Conservation (phyloP, 805 yeast genomes). For the Grigorovia yakushimaensis region DNA sequence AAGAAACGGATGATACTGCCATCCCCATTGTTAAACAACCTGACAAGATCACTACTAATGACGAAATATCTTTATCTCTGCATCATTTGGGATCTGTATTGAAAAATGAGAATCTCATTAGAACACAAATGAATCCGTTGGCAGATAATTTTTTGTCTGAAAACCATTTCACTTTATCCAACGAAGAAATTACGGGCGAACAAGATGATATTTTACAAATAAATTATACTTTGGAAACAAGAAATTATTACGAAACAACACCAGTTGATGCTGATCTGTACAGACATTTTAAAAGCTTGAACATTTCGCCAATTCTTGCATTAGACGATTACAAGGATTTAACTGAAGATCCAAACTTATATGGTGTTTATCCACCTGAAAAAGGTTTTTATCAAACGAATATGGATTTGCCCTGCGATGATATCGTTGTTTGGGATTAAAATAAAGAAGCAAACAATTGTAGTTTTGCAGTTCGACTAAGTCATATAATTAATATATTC, state of each 20-base stretch:
- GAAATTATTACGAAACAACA: not conserved
- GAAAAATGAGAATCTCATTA: not conserved
- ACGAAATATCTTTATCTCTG: conserved; percentile 3
- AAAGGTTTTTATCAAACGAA: not conserved
- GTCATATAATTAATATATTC: not conserved
- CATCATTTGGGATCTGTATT: conserved; percentile 5
- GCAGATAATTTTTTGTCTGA: not conserved
- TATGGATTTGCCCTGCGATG: not conserved
- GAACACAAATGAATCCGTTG: not conserved
- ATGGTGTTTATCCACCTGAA: not conserved
- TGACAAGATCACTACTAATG: not conserved
- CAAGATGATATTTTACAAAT: not conserved
- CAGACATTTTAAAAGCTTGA: not conserved
- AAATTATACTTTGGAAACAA: not conserved
- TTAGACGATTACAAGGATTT: not conserved
- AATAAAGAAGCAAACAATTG: too few relatives aligned
- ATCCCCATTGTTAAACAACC: not conserved
- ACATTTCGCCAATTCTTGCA: not conserved
- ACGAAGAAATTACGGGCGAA: not conserved
- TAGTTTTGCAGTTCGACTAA: too few relatives aligned
- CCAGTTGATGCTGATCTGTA: not conserved
- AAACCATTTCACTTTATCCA: not conserved
- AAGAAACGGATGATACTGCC: not conserved
- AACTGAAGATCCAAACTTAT: not conserved
- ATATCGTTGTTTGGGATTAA: not conserved